Conservation (phyloP, 2,329 filamentous ascomycete genomes). For the Aspergillus fructus region DNA sequence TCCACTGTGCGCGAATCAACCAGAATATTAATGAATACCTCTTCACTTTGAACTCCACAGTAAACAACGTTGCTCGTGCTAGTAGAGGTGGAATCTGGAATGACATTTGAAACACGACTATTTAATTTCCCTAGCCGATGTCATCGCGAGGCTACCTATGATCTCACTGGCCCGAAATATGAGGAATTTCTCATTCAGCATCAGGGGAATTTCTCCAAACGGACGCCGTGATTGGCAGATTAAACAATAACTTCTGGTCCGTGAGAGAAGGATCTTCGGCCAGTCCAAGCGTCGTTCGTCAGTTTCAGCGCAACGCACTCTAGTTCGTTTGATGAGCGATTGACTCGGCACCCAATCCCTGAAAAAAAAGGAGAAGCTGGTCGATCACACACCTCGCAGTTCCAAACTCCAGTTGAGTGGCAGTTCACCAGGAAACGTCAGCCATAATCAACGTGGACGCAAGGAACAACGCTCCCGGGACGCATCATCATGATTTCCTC, state of each 20-base stretch:
- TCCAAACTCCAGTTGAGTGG: neutral
- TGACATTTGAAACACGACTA: constrained; percentile 1
- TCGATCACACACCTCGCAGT: too few relatives aligned
- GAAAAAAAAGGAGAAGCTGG: neutral
- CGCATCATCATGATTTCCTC: neutral
- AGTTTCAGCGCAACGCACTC: neutral
- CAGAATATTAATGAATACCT: too few relatives aligned
- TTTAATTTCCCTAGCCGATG: neutral
- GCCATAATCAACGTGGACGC: neutral
- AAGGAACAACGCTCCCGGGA: neutral
- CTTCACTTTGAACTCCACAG: too few relatives aligned
- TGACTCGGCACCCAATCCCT: neutral
- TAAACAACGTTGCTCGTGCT: too few relatives aligned
- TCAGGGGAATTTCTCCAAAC: neutral
- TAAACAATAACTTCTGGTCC: neutral
- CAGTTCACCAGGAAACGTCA: constrained; percentile 2
- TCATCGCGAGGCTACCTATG: neutral
- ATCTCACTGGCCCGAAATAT: neutral
- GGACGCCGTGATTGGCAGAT: neutral
- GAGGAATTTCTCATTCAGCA: neutral
- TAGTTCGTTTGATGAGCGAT: constrained; percentile 3
- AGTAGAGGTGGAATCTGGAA: too few relatives aligned
- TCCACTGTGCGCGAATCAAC: too few relatives aligned
- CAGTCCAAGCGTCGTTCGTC: constrained; percentile 3
- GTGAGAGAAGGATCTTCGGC: constrained; percentile 1